Evolutionary conservation across 2,329 filamentous ascomycete species (phyloP).

Genomic region (Graphium sp.): DNA sequence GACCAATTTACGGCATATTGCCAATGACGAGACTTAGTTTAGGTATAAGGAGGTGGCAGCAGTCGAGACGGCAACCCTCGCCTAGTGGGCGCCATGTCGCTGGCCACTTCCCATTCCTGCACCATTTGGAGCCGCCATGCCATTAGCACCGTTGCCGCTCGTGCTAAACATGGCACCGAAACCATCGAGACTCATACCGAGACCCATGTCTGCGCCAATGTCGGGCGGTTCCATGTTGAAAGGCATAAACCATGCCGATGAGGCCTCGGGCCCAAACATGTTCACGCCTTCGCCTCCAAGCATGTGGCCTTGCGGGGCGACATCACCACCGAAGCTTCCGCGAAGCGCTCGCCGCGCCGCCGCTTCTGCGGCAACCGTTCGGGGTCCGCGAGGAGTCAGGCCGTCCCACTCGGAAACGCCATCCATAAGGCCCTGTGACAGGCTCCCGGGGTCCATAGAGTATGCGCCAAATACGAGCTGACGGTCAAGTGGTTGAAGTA

Average conservation of each 20-base stretch:
- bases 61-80: too few species aligned
- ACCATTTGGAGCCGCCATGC: constrained; percentile 18
- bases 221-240: constrained; percentile 77
- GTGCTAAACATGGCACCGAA: constrained; percentile 31
- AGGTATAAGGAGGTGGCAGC: too few species aligned
- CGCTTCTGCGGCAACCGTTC: constrained; percentile 1
- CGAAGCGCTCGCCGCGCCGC: constrained; percentile 10
- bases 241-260: constrained; percentile 77
- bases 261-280: constrained; percentile 23
- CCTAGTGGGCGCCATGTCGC: too few species aligned
- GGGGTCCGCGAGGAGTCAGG: constrained; percentile 7
- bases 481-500: constrained; percentile 55
- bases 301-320: neutral
- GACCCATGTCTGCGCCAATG: constrained; percentile 27
- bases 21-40: too few species aligned
- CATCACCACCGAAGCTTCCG: constrained; percentile 6
- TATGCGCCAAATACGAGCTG: constrained; percentile 66
- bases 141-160: constrained; percentile 17
- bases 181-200: constrained; percentile 25
- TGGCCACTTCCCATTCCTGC: too few species aligned
- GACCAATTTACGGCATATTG: too few species aligned
- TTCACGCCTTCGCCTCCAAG: constrained; percentile 1
- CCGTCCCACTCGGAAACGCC: constrained; percentile 23
- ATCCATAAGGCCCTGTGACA: constrained; percentile 20
- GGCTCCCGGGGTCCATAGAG: constrained; percentile 27